Evolutionary conservation across 768 basidiomycete genomes (phyloP), one percentile per base, ranked within the genome.

Genomic region (Ramaria sp.): DNA sequence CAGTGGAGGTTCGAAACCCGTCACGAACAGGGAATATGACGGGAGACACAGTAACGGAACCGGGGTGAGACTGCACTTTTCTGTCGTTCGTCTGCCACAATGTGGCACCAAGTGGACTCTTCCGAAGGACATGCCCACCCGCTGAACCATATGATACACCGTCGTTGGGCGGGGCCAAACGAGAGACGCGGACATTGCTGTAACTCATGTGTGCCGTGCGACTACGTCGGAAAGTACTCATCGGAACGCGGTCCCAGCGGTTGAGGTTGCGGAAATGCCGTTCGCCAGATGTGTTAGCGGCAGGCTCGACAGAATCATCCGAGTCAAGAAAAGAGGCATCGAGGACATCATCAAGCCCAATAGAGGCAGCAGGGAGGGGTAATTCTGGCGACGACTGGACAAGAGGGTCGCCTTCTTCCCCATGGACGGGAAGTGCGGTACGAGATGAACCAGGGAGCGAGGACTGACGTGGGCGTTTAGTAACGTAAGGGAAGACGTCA

Each of bases 191-290:
- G 37, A 41, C 38, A 42, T 32, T 39, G 20, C 16, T 28, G 36
- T 25, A 27, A 1, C 34, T 43, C 18, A 55, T 5, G 43, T 55
- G 32, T 15, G 53, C 43, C 30, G 44, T 47, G 39, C 79, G 73
- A 5, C 79, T 81, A 44, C 82, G 78, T 28, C 84, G 77, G 72
- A 88, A 88, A 12, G 85, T 81, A 51, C 76, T 76, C 56, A 88
- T 79, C 6, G 85, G 81, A 48, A 88, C 78, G 38, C 76, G 71
- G 58, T 88, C 86, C 88, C 88, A 89, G 7, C 86, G 73, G 49
- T 68, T 77, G 24, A 86, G 70, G 53, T 69, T 78, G 61, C 74
- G 73, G 15, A 71, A 62, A 48, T 76, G 74, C 50, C 68, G 58
- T 39, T 69, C 69, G 44, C 57, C 60, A 36, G 76, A 74, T 43